Percentiles rank a stretch among this genome's conserved stretches.
phyloP scores from a whole-genome alignment of 2,329 filamentous ascomycete species.

The Zymoseptoria pseudotritici region DNA sequence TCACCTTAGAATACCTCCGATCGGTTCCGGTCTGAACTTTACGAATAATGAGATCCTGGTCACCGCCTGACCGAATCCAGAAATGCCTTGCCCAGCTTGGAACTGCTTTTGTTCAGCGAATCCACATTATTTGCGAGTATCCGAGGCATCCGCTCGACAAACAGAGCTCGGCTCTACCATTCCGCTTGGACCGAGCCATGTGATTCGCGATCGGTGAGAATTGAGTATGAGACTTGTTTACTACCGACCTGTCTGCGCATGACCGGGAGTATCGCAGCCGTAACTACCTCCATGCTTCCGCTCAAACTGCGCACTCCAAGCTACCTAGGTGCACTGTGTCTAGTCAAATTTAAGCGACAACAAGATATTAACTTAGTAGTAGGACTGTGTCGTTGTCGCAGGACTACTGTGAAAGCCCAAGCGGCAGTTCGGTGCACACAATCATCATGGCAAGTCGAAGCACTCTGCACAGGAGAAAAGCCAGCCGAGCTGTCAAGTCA shows the following conservation, averaged over 20 bases:
- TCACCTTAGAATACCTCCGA: too few relatives aligned
- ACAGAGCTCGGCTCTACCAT: background rate
- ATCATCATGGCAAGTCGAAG: background rate
- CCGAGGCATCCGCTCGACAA: background rate
- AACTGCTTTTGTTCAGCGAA: background rate
- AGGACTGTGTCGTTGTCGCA: too few relatives aligned
- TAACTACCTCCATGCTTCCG: too few relatives aligned
- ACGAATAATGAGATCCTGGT: background rate
- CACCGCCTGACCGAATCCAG: background rate
- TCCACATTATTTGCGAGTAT: background rate
- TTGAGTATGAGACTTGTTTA: background rate
- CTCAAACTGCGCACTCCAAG: too few relatives aligned
- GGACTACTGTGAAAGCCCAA: background rate
- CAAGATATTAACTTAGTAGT: too few relatives aligned
- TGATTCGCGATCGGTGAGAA: background rate
- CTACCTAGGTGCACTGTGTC: too few relatives aligned
- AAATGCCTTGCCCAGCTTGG: background rate
- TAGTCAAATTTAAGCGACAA: too few relatives aligned
- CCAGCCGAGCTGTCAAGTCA: background rate
- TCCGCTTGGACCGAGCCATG: background rate
- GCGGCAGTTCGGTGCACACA: background rate
- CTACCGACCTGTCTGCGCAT: background rate
- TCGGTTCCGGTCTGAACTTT: too few relatives aligned
- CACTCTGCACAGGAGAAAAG: background rate
- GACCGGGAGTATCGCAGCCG: background rate